Conservation (phyloP, 2,329 filamentous ascomycete genomes). For the Parascedosporium putredinis region DNA sequence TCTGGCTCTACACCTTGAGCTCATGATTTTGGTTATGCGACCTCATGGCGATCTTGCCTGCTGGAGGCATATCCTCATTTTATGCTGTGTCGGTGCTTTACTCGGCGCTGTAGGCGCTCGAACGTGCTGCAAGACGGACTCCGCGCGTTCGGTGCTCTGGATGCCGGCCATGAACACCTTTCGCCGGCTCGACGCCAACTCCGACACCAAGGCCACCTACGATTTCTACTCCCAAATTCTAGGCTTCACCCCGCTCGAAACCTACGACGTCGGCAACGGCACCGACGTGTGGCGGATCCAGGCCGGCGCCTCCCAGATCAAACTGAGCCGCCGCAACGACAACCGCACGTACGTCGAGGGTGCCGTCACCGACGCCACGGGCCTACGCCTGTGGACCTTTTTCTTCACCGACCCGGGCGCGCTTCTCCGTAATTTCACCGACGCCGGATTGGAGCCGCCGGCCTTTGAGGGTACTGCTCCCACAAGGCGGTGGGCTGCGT, state of each 20-base stretch:
- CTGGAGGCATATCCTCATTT: too few species aligned
- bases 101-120: too few species aligned
- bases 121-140: background rate
- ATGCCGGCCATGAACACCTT: slow-evolving; percentile 4
- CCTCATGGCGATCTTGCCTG: too few species aligned
- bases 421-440: background rate
- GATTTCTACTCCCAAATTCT: slow-evolving; percentile 3
- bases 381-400: slow-evolving; percentile 2
- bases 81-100: too few species aligned
- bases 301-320: slow-evolving; percentile 3
- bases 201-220: slow-evolving; percentile 5
- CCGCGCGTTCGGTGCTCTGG: background rate
- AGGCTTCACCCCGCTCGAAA: slow-evolving; percentile 2
- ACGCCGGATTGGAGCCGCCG: background rate
- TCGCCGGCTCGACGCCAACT: background rate
- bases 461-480: background rate
- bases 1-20: too few species aligned
- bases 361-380: background rate
- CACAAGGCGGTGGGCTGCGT: background rate
- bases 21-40: too few species aligned
- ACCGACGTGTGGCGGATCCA: slow-evolving; percentile 5
- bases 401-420: background rate
- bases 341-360: background rate
- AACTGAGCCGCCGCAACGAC: background rate
- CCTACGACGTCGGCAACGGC: slow-evolving; percentile 5